A percentile compares a stretch with the other conserved stretches of the same genome.
Evolutionary conservation across 495 filamentous ascomycete species (phyloP).

Genomic region (Talaromyces borbonicus): DNA sequence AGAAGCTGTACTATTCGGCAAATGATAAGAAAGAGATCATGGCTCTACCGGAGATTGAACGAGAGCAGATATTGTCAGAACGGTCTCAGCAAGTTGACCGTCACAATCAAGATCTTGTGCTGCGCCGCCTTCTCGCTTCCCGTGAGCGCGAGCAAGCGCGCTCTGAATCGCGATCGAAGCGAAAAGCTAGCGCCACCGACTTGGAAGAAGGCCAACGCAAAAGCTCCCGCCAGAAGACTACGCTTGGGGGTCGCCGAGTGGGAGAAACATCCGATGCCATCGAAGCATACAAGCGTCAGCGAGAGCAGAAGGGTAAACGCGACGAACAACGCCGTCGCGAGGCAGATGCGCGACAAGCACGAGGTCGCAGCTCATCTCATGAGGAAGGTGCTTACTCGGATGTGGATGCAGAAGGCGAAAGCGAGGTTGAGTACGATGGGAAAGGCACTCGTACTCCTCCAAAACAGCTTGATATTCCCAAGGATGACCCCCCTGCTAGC

Average conservation of each 20-base stretch:
- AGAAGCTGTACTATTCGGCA: conserved; percentile 72
- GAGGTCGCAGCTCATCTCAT: conserved; percentile 13
- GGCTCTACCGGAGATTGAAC: conserved; percentile 78
- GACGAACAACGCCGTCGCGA: conserved; percentile 66
- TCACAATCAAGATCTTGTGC: conserved; percentile 68
- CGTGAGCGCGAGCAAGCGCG: conserved; percentile 52
- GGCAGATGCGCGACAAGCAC: conserved; percentile 33
- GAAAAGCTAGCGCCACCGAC: conserved; percentile 66
- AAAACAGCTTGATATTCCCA: conserved; percentile 27
- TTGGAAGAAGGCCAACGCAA: conserved; percentile 66
- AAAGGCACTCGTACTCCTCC: conserved; percentile 23
- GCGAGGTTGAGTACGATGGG: conserved; percentile 68
- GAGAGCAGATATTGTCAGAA: conserved; percentile 82
- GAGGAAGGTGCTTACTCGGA: conserved; percentile 45
- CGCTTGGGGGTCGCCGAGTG: conserved; percentile 64
- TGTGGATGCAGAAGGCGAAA: conserved; percentile 64
- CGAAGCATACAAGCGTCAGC: conserved; percentile 72
- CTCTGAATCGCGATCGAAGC: conserved; percentile 57
- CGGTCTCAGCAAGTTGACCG: conserved; percentile 74
- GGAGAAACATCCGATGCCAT: conserved; percentile 68
- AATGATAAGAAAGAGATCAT: conserved; percentile 76
- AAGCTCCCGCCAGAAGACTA: conserved; percentile 72
- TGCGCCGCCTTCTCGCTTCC: conserved; percentile 69
- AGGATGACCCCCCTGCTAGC: conserved; percentile 52
- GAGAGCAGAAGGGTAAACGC: conserved; percentile 65